Base-by-base conservation (phyloP, 1,284 basidiomycete genomes). In the Blastosporella zonata region DNA sequence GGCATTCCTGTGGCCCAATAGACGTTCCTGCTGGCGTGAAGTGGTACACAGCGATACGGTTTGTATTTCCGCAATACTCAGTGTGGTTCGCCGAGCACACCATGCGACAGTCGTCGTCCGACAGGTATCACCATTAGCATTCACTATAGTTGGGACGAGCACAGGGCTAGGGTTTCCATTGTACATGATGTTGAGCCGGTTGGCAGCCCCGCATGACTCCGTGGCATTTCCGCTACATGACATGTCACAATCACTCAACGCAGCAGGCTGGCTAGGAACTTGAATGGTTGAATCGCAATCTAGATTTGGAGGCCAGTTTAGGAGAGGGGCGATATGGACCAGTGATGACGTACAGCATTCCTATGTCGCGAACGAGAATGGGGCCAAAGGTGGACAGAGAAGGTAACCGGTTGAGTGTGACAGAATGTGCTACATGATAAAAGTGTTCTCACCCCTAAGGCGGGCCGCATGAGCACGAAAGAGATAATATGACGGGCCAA, bases 271-370 rank as follows among this genome's bases (percentile, higher is more conserved):
- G 28, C 67, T 62, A 21, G 70, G 68, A 18, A 67, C 56, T 54
- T 73, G 71, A 39, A 72, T 68, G 0, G 66, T 66, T 12, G 67
- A 71, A 54, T 72, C 69, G 51, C 70, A 72, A 54, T 72, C 69
- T 72, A 55, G 8, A 41, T 37, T 21, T 37, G 25, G 15, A 40
- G 27, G 35, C 17, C 28, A 22, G 12, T 13, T 20, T 33, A 28
- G 20, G 28, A 52, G 23, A 37, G 20, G 5, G 31, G 5, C 10
- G 39, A 39, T 18, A 20, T 43, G 34, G 13, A 53, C 43, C 40
- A 34, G 31, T 15, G 21, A 18, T 41, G 13, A 60, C 67, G 45
- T 59, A 71, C 70, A 71, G 61, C 70, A 73, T 64, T 73, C 70
- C 59, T 70, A 56, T 18, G 31, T 25, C 7, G 23, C 21, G 20